phyloP scores from a whole-genome alignment of 106 monocot species.

The Allium fistulosum region DNA sequence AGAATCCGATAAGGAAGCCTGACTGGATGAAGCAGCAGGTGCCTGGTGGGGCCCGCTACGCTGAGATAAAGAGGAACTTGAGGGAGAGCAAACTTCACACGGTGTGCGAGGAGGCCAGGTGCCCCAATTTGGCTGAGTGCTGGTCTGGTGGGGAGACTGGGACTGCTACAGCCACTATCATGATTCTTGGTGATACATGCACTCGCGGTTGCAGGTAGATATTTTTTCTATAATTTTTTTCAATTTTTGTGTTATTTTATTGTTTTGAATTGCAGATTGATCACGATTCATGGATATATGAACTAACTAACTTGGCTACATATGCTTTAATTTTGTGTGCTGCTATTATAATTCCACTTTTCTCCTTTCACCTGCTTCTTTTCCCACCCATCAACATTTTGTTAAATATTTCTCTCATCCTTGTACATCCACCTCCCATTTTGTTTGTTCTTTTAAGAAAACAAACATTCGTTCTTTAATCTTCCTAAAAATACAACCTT shows the following conservation, averaged over 20 bases:
- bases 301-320: no score
- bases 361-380: no score
- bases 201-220: constrained; percentile 83
- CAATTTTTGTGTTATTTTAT: neutral
- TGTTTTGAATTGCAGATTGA: neutral
- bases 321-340: no score
- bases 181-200: constrained; percentile 96
- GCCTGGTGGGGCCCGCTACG: constrained; percentile 83
- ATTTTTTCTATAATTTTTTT: neutral
- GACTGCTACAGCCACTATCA: constrained; percentile 92
- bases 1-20: constrained; percentile 79
- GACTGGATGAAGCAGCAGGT: constrained; percentile 90
- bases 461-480: no score
- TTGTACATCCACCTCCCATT: no score
- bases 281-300: no score
- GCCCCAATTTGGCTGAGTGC: constrained; percentile 91
- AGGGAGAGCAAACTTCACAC: constrained; percentile 87
- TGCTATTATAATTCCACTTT: no score
- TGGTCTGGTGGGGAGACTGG: constrained; percentile 98
- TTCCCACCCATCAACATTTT: no score
- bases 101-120: constrained; percentile 93
- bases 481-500: no score
- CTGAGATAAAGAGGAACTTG: constrained; percentile 81
- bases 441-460: no score
- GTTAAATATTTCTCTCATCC: no score